Evolutionary conservation across 805 yeast genomes (phyloP), one percentile per base, ranked within the genome.

Genomic region (Saturnispora zaruensis): DNA sequence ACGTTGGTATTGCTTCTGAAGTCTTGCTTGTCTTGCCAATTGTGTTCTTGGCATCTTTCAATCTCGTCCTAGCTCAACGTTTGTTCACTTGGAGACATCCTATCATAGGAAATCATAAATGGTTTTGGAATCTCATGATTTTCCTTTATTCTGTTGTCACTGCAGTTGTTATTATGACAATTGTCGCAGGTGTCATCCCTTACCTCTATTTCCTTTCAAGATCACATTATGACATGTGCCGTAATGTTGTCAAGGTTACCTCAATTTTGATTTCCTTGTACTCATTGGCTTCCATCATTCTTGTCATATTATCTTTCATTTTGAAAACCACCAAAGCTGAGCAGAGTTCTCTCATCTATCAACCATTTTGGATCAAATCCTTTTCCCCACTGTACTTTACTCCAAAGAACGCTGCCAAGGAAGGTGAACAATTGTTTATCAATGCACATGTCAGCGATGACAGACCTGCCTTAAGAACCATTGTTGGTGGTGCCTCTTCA

Each of bases 61-160:
- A 81, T 59, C 70, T 82, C 63, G 75, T 82, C 21, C 66, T 84
- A 47, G 87, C 87, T 4, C 89, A 83, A 62, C 75, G 91, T 61
- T 68, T 84, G 21, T 82, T 82, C 65, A 81, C 87, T 5, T 82
- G 88, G 86, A 71, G 82, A 62, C 90, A 84, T 60, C 90, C 91
- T 6, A 80, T 77, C 46, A 74, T 80, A 9, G 90, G 89, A 37
- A 72, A 78, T 20, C 63, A 74, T 41, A 67, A 63, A 50, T 51
- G 68, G 33, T 78, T 84, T 57, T 77, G 81, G 77, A 52, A 53
- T 32, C 46, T 66, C 26, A 77, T 84, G 82, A 59, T 73, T 42
- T 40, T 64, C 3, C 56, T 79, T 34, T 84, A 84, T 59, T 56
- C 66, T 6, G 56, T 81, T 45, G 88, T 84, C 26, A 48, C 72